phyloP scores from a whole-genome alignment of 345 rosid species.

The Streptanthus diversifolius region DNA sequence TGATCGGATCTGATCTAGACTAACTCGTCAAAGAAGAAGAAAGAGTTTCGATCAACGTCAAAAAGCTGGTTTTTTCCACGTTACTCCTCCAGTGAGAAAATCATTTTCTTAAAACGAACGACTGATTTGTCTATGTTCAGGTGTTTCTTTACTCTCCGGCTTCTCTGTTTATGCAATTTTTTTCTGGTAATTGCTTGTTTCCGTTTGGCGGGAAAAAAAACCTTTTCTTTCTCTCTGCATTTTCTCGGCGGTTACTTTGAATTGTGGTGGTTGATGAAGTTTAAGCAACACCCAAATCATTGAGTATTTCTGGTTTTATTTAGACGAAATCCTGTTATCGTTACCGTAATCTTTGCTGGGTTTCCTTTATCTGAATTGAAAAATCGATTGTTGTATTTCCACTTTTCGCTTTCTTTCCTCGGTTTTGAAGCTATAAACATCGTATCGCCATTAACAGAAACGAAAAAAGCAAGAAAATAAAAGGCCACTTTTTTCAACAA shows the following conservation, averaged over 20 bases:
- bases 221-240: constrained; percentile 15
- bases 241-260: constrained; percentile 32
- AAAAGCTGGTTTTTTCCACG: constrained; percentile 36
- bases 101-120: constrained; percentile 10
- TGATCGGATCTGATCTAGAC: constrained; percentile 57
- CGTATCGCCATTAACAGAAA: neutral
- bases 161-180: neutral
- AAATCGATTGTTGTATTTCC: constrained; percentile 1
- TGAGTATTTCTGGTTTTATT: neutral
- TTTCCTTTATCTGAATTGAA: constrained; percentile 24
- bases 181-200: neutral
- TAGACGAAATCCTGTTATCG: constrained; percentile 19
- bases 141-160: constrained; percentile 26
- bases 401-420: constrained; percentile 26
- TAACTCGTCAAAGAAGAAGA: constrained; percentile 19
- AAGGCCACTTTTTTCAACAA: neutral
- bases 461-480: neutral
- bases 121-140: constrained; percentile 46
- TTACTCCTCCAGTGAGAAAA: constrained; percentile 10
- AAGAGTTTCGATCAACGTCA: neutral
- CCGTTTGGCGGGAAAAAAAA: constrained; percentile 12
- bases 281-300: constrained; percentile 17
- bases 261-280: constrained; percentile 16
- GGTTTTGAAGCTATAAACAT: constrained; percentile 11
- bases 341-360: constrained; percentile 37